A percentile compares a stretch with the other conserved stretches of the same genome.
These are phyloP conservation scores for Podila epigama DNA, from an alignment of 192 early-diverging fungal species.

Conservation along the genomic window DNA sequence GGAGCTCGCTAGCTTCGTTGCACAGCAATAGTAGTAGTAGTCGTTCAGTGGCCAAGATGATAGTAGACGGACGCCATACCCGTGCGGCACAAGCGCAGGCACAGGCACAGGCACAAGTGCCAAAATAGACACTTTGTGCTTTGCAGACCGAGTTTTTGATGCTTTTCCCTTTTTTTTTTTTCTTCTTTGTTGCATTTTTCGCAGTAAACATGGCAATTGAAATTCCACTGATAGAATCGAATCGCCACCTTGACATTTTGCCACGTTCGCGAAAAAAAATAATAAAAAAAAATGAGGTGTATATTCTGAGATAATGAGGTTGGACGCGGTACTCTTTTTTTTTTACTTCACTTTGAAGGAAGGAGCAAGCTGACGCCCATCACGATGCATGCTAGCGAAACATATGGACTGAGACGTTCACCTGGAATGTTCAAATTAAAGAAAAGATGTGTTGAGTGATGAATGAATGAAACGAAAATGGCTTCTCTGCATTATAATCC, in stretches of 20 bases:
- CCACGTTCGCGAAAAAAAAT: too few species aligned
- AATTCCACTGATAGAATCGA: too few species aligned
- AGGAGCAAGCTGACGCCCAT: conserved; percentile 80
- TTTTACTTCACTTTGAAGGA: conserved; percentile 18
- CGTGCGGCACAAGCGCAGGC: too few species aligned
- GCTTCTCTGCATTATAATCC: neutral
- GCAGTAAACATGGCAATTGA: too few species aligned
- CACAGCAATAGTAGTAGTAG: neutral
- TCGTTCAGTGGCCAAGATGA: conserved; percentile 4
- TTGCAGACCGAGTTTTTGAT: neutral
- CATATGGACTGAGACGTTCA: conserved; percentile 94
- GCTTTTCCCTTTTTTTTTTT: neutral
- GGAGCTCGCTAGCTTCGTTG: neutral
- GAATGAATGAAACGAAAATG: neutral
- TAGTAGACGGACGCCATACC: neutral
- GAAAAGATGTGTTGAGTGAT: neutral
- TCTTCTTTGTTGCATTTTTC: neutral
- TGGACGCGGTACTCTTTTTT: too few species aligned
- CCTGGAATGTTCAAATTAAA: conserved; percentile 55
- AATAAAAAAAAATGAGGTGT: too few species aligned
- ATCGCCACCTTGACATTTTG: too few species aligned
- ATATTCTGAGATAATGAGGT: too few species aligned
- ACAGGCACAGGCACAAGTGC: too few species aligned
- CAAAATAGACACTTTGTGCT: neutral
- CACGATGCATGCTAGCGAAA: conserved; percentile 85